Evolutionary conservation across 768 basidiomycete species (phyloP), one percentile per base, ranked within the genome.

Genomic region (Mycena galopus): DNA sequence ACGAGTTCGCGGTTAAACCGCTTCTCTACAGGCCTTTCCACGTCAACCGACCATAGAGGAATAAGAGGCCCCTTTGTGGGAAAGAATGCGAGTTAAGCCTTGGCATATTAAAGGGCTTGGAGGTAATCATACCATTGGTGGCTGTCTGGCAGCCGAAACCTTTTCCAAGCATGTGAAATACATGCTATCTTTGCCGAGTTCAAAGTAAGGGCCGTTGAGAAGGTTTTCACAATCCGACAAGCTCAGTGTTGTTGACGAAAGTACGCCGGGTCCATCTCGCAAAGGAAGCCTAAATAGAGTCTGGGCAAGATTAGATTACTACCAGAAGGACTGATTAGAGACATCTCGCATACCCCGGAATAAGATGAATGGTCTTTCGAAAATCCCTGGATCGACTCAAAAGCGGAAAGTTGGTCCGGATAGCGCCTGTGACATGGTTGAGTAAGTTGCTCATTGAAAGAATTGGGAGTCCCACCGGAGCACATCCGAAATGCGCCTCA

Each of bases 261-360:
- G 69, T 8, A 39, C 51, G 59, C 55, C 68, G n/a, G 42, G 25
- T 17, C 19, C 21, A 17, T 69, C 32, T 27, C 77, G 74, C 47
- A 77, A 56, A 10, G 75, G 67, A 65, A 77, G 72, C 30, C 76
- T 69, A 55, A 76, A 77, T 29, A 77, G 19, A 60, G 77, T 78
- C 78, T 77, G 59, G 4, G 16, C n/a, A 14, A 30, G 58, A 25
- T 39, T 14, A 17, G n/a, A n/a, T n/a, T n/a, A 23, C 17, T 2
- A 17, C 23, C 17, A 25, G 23, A 21, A 44, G 32, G 11, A 9
- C 27, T 47, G 9, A 11, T 25, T 10, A 16, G 16, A 12, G 27
- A 6, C 29, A 16, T 2, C 55, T 50, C 25, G 44, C 64, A 47
- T 58, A 73, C 74, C 68, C 68, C 71, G 12, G 67, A 23, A 19